Evolutionary conservation across 306 rosid species (phyloP), one percentile per base, ranked within the genome.

Genomic region (Cucumis cinereus): DNA sequence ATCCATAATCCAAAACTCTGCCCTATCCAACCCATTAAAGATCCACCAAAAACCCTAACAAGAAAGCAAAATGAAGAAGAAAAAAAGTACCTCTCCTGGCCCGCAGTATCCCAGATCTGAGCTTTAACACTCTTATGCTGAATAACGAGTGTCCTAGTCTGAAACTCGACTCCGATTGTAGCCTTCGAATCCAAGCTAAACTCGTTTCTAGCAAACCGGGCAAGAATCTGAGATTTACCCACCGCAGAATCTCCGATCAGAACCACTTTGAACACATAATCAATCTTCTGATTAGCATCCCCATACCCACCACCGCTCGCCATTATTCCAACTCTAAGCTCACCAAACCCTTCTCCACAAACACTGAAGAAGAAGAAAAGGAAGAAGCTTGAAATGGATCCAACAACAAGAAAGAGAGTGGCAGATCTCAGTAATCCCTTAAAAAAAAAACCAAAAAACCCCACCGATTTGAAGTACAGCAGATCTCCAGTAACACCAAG

Each of bases 81-180:
- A 81, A 76, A 76, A 75, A 24, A 50, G 72, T 79, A 94, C 98
- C 97, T 87, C 82, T 94, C 98, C 90, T 94, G 98, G 70, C 98
- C 98, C 1, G 98, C 98, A 4, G 97, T 94, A 86, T 94, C 98
- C 98, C 98, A 94, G 98, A 94, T 94, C 98, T 94, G 98, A 87
- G 98, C 98, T 83, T 94, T 94, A 47, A 94, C 90, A 76, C 89
- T 91, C 95, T 94, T 94, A 80, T 86, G 96, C 82, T 90, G 85
- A 79, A 94, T 90, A 70, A 94, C 85, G 14, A 94, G 77, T 54
- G 98, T 94, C 47, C 97, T 73, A 1, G 98, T 94, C 86, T 94
- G 97, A 73, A 94, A 94, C 93, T 94, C 98, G 13, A 94, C 97
- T 5, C 98, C 98, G 85, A 94, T 94, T 14, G 98, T 94, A 69